Conservation (phyloP, 2,329 filamentous ascomycete genomes). For the Claviceps cyperi region DNA sequence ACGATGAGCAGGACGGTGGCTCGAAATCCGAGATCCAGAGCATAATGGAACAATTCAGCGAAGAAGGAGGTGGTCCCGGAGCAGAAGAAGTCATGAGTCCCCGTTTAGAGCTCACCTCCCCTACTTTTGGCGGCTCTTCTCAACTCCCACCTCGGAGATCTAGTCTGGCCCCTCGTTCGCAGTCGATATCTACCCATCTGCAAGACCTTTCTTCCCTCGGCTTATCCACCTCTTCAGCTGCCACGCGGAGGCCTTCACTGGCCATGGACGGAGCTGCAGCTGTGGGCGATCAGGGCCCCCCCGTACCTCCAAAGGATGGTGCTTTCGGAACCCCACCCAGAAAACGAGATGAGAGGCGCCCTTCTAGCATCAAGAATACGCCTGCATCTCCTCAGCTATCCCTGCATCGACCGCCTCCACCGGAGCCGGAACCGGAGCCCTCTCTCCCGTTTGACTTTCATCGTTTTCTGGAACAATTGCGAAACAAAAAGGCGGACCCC, state of each 20-base stretch:
- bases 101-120: slow-evolving; percentile 66
- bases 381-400: slow-evolving; percentile 34
- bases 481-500: slow-evolving; percentile 94
- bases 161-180: slow-evolving; percentile 61
- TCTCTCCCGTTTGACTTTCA: slow-evolving; percentile 92
- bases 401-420: slow-evolving; percentile 50
- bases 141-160: slow-evolving; percentile 73
- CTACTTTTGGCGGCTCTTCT: slow-evolving; percentile 50
- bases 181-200: slow-evolving; percentile 32
- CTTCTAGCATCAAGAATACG: slow-evolving; percentile 11
- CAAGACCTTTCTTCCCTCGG: slow-evolving; percentile 31
- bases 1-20: slow-evolving; percentile 51
- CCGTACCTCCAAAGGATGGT: slow-evolving; percentile 46
- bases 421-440: slow-evolving; percentile 65
- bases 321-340: slow-evolving; percentile 24
- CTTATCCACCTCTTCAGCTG: slow-evolving; percentile 25
- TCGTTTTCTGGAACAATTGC: slow-evolving; percentile 85
- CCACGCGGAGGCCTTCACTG: slow-evolving; percentile 21
- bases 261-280: slow-evolving; percentile 21
- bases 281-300: slow-evolving; percentile 35
- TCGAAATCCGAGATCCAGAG: slow-evolving; percentile 82
- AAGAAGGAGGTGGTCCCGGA: slow-evolving; percentile 54
- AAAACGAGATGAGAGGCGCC: slow-evolving; percentile 22
- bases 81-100: slow-evolving; percentile 87
- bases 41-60: slow-evolving; percentile 93